Conservation (phyloP, 1,284 basidiomycete genomes). For the Entoloma clypeatum region DNA sequence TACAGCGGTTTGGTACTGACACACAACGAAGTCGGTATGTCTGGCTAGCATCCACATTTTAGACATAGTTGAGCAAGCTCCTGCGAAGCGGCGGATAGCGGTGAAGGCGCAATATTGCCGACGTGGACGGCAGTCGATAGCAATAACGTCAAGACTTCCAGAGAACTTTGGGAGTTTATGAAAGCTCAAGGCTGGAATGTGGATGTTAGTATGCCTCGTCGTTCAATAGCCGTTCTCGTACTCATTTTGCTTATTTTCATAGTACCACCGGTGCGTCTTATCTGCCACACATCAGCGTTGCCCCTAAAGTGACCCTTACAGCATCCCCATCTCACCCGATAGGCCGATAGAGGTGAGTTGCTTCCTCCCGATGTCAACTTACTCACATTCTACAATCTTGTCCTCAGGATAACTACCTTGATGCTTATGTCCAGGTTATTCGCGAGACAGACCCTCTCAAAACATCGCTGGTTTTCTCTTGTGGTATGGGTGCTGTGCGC, state of each 20-base stretch:
- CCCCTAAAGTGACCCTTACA: too few species aligned
- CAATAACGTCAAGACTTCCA: slow-evolving; percentile 81
- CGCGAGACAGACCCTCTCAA: slow-evolving; percentile 76
- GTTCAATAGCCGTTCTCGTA: background rate
- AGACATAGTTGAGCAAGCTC: background rate
- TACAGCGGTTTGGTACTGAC: slow-evolving; percentile 92
- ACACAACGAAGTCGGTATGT: slow-evolving; percentile 79
- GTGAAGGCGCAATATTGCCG: slow-evolving; percentile 81
- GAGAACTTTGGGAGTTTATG: slow-evolving; percentile 84
- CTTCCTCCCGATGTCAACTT: background rate
- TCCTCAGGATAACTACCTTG: slow-evolving; percentile 84
- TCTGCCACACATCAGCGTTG: too few species aligned
- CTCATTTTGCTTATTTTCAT: slow-evolving; percentile 18
- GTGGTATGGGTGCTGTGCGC: slow-evolving; percentile 95
- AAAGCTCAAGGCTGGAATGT: slow-evolving; percentile 85
- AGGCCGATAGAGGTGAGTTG: slow-evolving; percentile 66
- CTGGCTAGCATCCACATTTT: background rate
- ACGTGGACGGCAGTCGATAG: slow-evolving; percentile 94
- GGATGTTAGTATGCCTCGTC: slow-evolving; percentile 50
- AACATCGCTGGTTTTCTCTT: slow-evolving; percentile 91
- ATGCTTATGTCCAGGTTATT: slow-evolving; percentile 87
- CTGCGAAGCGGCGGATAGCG: slow-evolving; percentile 55
- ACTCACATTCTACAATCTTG: slow-evolving; percentile 1
- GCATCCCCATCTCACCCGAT: slow-evolving; percentile 92
- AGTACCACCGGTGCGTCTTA: slow-evolving; percentile 58